A percentile compares a stretch with the other conserved stretches of the same genome.
These are phyloP conservation scores for Osmanthus fragrans DNA, from an alignment of 257 asterid genomes.

Conservation along the genomic window DNA sequence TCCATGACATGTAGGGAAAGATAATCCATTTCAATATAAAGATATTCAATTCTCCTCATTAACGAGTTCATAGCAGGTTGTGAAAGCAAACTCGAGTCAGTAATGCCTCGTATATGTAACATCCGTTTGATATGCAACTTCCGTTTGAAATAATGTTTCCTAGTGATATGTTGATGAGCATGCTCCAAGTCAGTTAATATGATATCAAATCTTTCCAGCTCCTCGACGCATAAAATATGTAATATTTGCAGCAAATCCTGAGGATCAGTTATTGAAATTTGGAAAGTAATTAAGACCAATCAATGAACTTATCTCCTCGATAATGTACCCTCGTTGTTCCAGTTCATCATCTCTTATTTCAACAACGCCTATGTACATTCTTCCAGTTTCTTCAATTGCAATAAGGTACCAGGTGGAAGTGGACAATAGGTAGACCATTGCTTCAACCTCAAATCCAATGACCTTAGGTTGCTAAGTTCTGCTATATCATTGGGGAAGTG, in stretches of 20 bases:
- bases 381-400: conserved; percentile 9
- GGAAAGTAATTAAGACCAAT: conserved; percentile 1
- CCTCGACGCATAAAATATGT: neutral
- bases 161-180: neutral
- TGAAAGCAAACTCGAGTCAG: neutral
- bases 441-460: neutral
- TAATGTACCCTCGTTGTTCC: neutral
- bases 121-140: conserved; percentile 10
- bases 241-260: conserved; percentile 6
- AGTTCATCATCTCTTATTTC: neutral
- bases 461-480: no score
- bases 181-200: neutral
- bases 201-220: conserved; percentile 6
- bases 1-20: neutral
- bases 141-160: neutral
- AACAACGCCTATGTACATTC: conserved; percentile 10
- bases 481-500: conserved; percentile 7
- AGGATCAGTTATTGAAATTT: neutral
- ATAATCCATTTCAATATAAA: neutral
- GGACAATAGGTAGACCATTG: no score
- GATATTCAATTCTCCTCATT: neutral
- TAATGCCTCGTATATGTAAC: neutral
- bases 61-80: neutral
- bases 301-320: neutral
- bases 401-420: conserved; percentile 14